phyloP scores from a whole-genome alignment of 2,329 filamentous ascomycete species.

The Neonectria ditissima region DNA sequence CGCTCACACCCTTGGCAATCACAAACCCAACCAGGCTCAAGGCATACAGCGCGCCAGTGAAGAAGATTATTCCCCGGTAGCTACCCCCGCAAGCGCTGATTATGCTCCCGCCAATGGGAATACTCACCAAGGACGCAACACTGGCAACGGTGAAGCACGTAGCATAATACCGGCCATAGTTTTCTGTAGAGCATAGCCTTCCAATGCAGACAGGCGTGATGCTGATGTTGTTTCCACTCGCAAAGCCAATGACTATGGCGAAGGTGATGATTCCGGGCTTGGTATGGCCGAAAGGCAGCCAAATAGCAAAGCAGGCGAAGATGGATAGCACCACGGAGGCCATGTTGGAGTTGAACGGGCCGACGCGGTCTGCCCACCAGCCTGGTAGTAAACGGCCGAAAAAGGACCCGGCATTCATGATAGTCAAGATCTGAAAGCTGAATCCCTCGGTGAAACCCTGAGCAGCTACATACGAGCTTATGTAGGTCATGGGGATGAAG shows the following conservation, averaged over 20 bases:
- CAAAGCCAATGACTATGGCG: constrained; percentile 73
- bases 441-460: constrained; percentile 68
- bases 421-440: constrained; percentile 77
- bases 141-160: constrained; percentile 75
- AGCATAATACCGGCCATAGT: constrained; percentile 76
- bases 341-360: constrained; percentile 82
- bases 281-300: constrained; percentile 65
- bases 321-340: constrained; percentile 66
- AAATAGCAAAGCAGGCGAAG: constrained; percentile 73
- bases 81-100: constrained; percentile 4
- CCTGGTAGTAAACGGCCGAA: constrained; percentile 82
- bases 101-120: constrained; percentile 10
- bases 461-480: constrained; percentile 70
- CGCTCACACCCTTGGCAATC: not conserved
- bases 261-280: constrained; percentile 66
- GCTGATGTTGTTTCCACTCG: constrained; percentile 73
- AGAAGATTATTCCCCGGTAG: constrained; percentile 5
- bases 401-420: constrained; percentile 80
- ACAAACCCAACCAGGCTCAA: constrained; percentile 1
- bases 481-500: constrained; percentile 80
- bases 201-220: constrained; percentile 77
- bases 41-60: constrained; percentile 4
- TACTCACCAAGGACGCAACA: constrained; percentile 58
- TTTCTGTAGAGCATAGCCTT: constrained; percentile 73
- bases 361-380: constrained; percentile 76